A percentile compares a stretch with the other conserved stretches of the same genome.
phyloP scores from a whole-genome alignment of 1,284 basidiomycete species.

The Tilletia indica region DNA sequence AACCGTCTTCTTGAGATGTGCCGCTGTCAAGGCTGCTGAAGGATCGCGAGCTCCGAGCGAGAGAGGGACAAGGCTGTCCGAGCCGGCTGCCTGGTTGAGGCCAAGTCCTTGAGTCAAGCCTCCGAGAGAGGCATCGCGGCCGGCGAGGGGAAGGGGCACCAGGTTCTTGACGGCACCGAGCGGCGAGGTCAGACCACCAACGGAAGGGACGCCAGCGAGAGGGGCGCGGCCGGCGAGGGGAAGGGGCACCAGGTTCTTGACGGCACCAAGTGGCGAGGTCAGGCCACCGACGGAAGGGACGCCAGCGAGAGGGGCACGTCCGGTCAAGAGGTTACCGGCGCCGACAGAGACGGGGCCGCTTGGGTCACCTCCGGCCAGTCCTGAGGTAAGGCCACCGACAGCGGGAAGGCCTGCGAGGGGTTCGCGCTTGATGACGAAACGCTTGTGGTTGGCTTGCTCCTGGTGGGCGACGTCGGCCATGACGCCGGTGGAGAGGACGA shows the following conservation, averaged over 20 bases:
- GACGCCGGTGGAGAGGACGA: not conserved
- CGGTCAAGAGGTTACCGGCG: not conserved
- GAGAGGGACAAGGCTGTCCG: conserved; percentile 5
- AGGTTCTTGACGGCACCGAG: not conserved
- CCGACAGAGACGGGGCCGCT: too few species aligned
- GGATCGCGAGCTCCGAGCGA: not conserved
- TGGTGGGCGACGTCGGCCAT: not conserved
- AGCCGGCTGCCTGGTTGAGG: not conserved
- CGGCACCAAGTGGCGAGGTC: not conserved
- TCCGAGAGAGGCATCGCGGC: conserved; percentile 7
- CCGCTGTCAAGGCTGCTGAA: not conserved
- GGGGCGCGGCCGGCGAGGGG: not conserved
- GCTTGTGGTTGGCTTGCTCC: not conserved
- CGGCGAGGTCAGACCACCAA: not conserved
- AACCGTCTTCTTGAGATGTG: not conserved
- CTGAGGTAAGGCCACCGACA: conserved; percentile 5
- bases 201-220: not conserved
- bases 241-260: not conserved
- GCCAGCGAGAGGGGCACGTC: conserved; percentile 9
- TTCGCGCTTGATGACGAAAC: not conserved
- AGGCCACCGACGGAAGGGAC: not conserved
- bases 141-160: not conserved
- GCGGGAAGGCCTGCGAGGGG: not conserved
- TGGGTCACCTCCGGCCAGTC: not conserved
- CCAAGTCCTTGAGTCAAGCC: not conserved